Percentiles rank a stretch among this genome's conserved stretches.
Evolutionary conservation across 2,329 filamentous ascomycete genomes (phyloP).

Genomic region (Botrytis paeoniae): DNA sequence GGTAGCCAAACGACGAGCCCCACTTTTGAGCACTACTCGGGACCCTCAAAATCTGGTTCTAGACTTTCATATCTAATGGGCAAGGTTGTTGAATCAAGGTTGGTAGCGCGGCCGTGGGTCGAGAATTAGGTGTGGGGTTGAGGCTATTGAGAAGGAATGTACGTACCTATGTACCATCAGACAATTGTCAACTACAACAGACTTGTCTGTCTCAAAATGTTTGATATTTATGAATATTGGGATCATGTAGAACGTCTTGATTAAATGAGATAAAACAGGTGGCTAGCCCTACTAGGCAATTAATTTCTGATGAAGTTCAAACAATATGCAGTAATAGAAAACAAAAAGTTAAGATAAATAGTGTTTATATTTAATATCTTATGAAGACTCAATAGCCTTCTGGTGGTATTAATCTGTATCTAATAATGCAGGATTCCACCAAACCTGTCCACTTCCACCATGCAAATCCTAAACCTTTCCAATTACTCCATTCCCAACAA

Average conservation of each 20-base stretch:
- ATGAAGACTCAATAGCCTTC: not conserved
- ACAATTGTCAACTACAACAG: not conserved
- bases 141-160: not conserved
- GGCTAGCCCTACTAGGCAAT: not conserved
- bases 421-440: not conserved
- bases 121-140: not conserved
- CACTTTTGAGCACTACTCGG: not conserved
- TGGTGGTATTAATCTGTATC: constrained; percentile 2
- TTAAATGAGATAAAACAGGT: not conserved
- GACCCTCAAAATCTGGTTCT: not conserved
- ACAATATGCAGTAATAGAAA: not conserved
- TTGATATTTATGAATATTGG: not conserved
- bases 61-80: not conserved
- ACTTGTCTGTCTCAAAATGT: not conserved
- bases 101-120: not conserved
- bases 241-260: not conserved
- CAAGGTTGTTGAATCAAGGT: not conserved
- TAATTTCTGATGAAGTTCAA: not conserved
- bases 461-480: not conserved
- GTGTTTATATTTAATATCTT: not conserved
- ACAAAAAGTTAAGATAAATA: not conserved
- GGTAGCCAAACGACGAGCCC: not conserved
- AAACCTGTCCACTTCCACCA: not conserved
- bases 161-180: not conserved
- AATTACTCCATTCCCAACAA: constrained; percentile 4